These are phyloP conservation scores for Moesziomyces globuligerus DNA, from an alignment of 1,284 basidiomycete species.

Conservation along the genomic window DNA sequence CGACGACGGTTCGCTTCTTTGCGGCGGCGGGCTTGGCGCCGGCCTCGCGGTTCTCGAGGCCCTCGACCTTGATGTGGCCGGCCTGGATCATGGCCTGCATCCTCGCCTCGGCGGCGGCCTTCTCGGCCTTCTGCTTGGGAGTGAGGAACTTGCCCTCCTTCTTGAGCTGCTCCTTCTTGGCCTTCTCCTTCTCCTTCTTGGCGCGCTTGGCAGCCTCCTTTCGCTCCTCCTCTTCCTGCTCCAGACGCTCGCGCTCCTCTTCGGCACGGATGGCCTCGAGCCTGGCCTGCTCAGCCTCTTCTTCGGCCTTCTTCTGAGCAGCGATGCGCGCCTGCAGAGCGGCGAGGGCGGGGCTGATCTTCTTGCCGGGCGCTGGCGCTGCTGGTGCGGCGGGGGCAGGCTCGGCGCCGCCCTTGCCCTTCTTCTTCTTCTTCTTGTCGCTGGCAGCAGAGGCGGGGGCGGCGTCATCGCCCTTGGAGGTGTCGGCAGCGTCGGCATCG, in stretches of 20 bases:
- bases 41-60: conserved; percentile 73
- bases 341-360: conserved; percentile 60
- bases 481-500: conserved; percentile 40
- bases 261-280: conserved; percentile 57
- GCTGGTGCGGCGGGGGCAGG: conserved; percentile 42
- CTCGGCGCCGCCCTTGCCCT: conserved; percentile 53
- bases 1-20: conserved; percentile 75
- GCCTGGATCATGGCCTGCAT: conserved; percentile 89
- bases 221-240: conserved; percentile 63
- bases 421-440: conserved; percentile 65
- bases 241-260: conserved; percentile 64
- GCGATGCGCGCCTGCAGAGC: conserved; percentile 65
- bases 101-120: conserved; percentile 87
- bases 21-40: conserved; percentile 60
- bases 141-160: conserved; percentile 67
- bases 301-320: conserved; percentile 65
- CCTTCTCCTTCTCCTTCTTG: conserved; percentile 65
- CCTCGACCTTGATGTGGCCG: conserved; percentile 85
- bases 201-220: conserved; percentile 63
- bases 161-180: conserved; percentile 64
- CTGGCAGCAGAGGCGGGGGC: conserved; percentile 17
- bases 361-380: conserved; percentile 52
- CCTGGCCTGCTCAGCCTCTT: conserved; percentile 59
- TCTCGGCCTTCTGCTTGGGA: conserved; percentile 91
- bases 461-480: conserved; percentile 19